phyloP scores from a whole-genome alignment of 805 yeast species.

The Candida sphagnicola region DNA sequence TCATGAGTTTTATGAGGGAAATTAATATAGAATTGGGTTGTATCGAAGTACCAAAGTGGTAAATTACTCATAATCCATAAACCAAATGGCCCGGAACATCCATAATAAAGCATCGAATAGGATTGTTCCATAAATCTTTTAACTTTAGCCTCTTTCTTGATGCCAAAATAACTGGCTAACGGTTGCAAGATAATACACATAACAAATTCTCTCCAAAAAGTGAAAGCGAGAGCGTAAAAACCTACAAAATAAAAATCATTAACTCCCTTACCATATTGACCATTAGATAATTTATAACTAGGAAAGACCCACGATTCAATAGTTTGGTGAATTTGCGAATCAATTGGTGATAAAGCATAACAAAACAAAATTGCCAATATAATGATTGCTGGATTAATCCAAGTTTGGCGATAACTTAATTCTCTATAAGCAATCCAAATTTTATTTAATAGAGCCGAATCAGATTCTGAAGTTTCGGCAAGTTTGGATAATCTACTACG shows the following conservation, averaged over 20 bases:
- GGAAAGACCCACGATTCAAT: slow-evolving; percentile 60
- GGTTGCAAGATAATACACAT: slow-evolving; percentile 84
- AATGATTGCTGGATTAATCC: slow-evolving; percentile 65
- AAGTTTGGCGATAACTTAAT: slow-evolving; percentile 55
- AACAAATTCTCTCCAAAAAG: slow-evolving; percentile 83
- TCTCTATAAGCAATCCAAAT: slow-evolving; percentile 58
- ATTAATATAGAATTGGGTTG: slow-evolving; percentile 69
- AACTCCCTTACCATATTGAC: slow-evolving; percentile 82
- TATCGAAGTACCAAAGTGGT: slow-evolving; percentile 88
- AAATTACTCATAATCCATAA: slow-evolving; percentile 76
- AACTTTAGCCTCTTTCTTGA: slow-evolving; percentile 52
- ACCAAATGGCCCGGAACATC: slow-evolving; percentile 80
- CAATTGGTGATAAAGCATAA: slow-evolving; percentile 55
- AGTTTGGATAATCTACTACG: slow-evolving; percentile 29
- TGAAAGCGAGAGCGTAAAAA: slow-evolving; percentile 81
- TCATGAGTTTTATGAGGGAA: slow-evolving; percentile 83
- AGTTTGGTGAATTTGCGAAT: slow-evolving; percentile 50
- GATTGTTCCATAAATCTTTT: slow-evolving; percentile 91
- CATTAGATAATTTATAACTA: slow-evolving; percentile 60
- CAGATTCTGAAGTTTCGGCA: slow-evolving; percentile 27
- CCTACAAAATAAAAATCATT: slow-evolving; percentile 78
- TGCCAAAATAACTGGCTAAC: slow-evolving; percentile 51
- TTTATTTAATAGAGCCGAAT: slow-evolving; percentile 53
- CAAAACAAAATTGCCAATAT: slow-evolving; percentile 36
- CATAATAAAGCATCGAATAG: slow-evolving; percentile 78